Percentiles rank a stretch among this genome's conserved stretches.
phyloP scores from a whole-genome alignment of 1,284 basidiomycete genomes.

The Earliella scabrosa region DNA sequence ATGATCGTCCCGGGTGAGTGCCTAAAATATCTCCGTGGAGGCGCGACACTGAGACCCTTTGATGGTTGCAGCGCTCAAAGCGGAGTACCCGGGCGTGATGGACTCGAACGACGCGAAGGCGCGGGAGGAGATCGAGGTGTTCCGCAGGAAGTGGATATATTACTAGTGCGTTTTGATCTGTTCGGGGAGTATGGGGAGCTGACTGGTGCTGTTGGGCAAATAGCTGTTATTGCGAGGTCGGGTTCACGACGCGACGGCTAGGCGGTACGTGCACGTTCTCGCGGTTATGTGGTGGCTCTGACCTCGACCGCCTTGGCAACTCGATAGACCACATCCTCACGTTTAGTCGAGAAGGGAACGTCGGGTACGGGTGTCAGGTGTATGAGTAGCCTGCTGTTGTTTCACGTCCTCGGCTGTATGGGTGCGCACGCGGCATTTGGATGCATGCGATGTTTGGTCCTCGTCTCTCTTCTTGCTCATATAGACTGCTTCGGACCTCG shows the following conservation, averaged over 20 bases:
- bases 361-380: conserved; percentile 53
- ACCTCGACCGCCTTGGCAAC: background rate
- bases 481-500: no score
- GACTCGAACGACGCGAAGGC: conserved; percentile 41
- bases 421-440: no score
- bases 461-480: no score
- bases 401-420: no score
- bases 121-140: conserved; percentile 70
- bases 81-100: conserved; percentile 65
- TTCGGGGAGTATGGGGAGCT: background rate
- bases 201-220: conserved; percentile 19
- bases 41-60: background rate
- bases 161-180: conserved; percentile 38
- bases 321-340: conserved; percentile 59
- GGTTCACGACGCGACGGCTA: conserved; percentile 70
- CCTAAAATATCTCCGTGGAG: background rate
- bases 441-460: no score
- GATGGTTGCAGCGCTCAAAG: conserved; percentile 47
- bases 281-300: background rate
- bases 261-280: conserved; percentile 52
- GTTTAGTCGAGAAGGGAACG: conserved; percentile 62
- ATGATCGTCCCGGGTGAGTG: conserved; percentile 56
- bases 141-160: conserved; percentile 84
- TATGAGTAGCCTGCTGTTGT: no score
- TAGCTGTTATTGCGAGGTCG: conserved; percentile 79